Evolutionary conservation across 2,329 filamentous ascomycete species (phyloP), one percentile per base, ranked within the genome.

Genomic region (Trichoderma cornu-damae): DNA sequence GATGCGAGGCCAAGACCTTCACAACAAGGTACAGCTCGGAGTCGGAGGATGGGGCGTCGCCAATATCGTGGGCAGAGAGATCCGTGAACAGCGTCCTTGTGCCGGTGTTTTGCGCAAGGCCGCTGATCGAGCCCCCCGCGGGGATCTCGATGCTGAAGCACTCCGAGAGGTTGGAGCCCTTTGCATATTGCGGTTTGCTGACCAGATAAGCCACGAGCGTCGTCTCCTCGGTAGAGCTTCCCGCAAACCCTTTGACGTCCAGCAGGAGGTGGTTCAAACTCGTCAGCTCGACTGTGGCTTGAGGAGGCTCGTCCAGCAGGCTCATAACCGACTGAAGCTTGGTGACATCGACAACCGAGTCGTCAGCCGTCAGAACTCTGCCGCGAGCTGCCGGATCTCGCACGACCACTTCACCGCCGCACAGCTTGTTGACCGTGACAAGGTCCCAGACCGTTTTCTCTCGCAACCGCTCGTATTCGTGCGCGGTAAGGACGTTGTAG

Each of bases 291-390:
- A 83, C 73, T 8, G 82, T 76, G 3, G 83, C 78, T 18, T 83
- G 81, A 0, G 91, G 92, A n/a, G 86, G 84, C 64, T 89, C 87
- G 58, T 96, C 87, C 44, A 99, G 78, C 66, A 97, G 81, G 71
- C 91, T 96, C 94, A 99, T 99, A 68, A 92, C 84, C 4, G 94
- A 95, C 75, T 99, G 95, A 57, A 97, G 77, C 68, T 86, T 90
- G 6, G 93, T 93, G 63, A 96, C 83, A 59, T 96, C 89, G 26
- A 97, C 88, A 3, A 94, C 89, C 1, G 92, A 96, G 72, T 99
- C 94, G 53, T 96, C 88, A 11, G 89, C 90, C 0, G 92, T 96
- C 65, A 99, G 74, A 26, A 97, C 85, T 44, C 92, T 85, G 7
- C 94, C 94, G 28, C 88, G 83, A 68, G 92, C 86, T 18, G 80